Base-by-base conservation (phyloP, 2,329 filamentous ascomycete species). In the Botrytis fabae region DNA sequence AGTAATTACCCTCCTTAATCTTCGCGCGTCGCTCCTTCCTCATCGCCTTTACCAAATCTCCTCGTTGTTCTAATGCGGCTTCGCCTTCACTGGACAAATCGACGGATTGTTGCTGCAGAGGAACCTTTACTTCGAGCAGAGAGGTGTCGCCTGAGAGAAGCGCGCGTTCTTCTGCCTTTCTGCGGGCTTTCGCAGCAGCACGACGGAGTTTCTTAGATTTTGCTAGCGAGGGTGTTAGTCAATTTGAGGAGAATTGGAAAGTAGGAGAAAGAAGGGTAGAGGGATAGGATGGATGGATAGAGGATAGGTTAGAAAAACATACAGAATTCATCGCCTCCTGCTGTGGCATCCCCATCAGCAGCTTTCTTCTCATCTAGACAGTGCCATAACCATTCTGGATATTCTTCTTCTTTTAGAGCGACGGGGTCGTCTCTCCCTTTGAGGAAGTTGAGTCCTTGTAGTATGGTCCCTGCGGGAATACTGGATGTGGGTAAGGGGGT, bases 1-100 rank as follows among this genome's bases (percentile, higher is more conserved):
- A 88, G 87, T 94, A 96, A 84, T 96, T 96, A 81, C 83, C 84
- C 86, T 96, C 93, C 89, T 95, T 95, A 80, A 96, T 96, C 83
- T 87, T 88, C 74, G 88, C 88, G 83, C 91, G 89, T 81, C 93
- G 86, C 85, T 94, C 92, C 81, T 88, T 88, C 80, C 93, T 88
- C 92, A 94, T 90, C 48, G 90, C 90, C 83, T 86, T 88, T 76
- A 86, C 91, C 79, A 95, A 84, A 78, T 90, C 89, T 75, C 87
- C 85, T 80, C 92, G 85, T 80, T 88, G 85, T 44, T 80, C 78
- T 48, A 80, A 81, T 2, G 86, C 86, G 75, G 84, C 79, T 63
- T 85, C 77, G 1, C 85, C 86, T 75, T 84, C 79, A 61, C 84
- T 78, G 0, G 85, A 84, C 74, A 96, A 81, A 85, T 96, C 93